Conservation (phyloP, 495 filamentous ascomycete species). For the Tuber aestivum region DNA sequence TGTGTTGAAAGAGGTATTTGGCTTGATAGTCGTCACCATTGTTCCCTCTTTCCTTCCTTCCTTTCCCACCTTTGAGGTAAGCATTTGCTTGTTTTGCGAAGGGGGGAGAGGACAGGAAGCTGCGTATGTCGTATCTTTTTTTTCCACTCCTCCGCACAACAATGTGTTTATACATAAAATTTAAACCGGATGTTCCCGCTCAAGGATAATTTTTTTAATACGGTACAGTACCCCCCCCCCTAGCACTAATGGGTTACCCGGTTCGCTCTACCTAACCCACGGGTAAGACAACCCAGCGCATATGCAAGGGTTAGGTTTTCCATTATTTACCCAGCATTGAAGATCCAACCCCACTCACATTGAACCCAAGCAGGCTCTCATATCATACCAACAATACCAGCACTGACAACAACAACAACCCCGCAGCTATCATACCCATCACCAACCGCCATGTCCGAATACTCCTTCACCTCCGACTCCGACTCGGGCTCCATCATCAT, state of each 20-base stretch:
- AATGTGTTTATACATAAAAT: neutral
- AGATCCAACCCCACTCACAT: neutral
- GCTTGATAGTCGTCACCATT: constrained; percentile 46
- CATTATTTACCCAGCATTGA: neutral
- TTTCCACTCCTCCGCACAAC: neutral
- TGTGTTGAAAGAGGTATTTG: constrained; percentile 56
- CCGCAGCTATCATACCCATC: neutral
- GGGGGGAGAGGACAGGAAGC: neutral
- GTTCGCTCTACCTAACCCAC: neutral
- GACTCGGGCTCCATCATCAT: constrained; percentile 14
- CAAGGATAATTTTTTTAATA: neutral
- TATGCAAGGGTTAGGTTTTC: neutral
- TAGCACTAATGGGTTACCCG: neutral
- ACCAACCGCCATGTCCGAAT: constrained; percentile 24
- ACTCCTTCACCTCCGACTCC: constrained; percentile 27
- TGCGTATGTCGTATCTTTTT: neutral
- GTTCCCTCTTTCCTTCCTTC: neutral
- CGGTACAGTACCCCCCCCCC: neutral
- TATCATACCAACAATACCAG: neutral
- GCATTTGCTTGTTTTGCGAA: neutral
- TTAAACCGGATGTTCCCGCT: neutral
- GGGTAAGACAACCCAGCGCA: neutral
- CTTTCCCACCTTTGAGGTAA: neutral
- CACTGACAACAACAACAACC: neutral
- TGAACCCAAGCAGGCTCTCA: neutral